Evolutionary conservation across 768 basidiomycete species (phyloP).

Genomic region (Lyophyllum atratum): DNA sequence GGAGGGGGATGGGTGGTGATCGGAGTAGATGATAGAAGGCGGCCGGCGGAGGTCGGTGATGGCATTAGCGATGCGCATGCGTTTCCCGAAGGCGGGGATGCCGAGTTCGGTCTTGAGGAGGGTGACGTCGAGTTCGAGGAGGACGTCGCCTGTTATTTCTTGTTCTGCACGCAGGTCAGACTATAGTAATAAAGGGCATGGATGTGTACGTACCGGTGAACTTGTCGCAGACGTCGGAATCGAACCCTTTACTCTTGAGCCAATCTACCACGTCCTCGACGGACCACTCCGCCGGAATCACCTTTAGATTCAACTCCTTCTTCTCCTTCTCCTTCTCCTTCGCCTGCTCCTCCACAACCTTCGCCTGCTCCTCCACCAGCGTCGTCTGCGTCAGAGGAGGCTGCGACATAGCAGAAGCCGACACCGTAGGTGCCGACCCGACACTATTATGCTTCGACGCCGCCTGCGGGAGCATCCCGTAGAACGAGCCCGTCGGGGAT

Average conservation of each 20-base stretch:
- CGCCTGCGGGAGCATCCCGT: constrained; percentile 24
- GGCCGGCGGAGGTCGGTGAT: constrained; percentile 85
- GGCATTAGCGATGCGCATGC: constrained; percentile 89
- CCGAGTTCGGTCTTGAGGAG: constrained; percentile 93
- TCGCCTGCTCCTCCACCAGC: constrained; percentile 17
- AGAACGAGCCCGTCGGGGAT: constrained; percentile 20
- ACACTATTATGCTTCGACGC: constrained; percentile 43
- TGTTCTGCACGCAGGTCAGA: constrained; percentile 62
- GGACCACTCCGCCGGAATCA: constrained; percentile 79
- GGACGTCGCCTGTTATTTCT: constrained; percentile 97
- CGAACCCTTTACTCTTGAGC: constrained; percentile 84
- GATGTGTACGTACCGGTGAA: constrained; percentile 63
- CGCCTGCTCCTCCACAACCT: constrained; percentile 15
- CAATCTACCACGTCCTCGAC: constrained; percentile 91
- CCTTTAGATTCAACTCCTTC: no score
- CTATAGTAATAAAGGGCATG: background rate
- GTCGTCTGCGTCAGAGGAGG: constrained; percentile 18
- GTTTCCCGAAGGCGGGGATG: constrained; percentile 92
- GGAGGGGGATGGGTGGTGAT: constrained; percentile 39
- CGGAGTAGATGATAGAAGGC: constrained; percentile 59
- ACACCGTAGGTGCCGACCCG: constrained; percentile 16
- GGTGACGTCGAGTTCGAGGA: constrained; percentile 90
- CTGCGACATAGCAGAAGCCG: constrained; percentile 8
- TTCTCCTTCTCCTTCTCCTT: constrained; percentile 40
- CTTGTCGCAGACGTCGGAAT: constrained; percentile 77